Conservation (phyloP, 2,329 filamentous ascomycete species). For the Beauveria caledonica region DNA sequence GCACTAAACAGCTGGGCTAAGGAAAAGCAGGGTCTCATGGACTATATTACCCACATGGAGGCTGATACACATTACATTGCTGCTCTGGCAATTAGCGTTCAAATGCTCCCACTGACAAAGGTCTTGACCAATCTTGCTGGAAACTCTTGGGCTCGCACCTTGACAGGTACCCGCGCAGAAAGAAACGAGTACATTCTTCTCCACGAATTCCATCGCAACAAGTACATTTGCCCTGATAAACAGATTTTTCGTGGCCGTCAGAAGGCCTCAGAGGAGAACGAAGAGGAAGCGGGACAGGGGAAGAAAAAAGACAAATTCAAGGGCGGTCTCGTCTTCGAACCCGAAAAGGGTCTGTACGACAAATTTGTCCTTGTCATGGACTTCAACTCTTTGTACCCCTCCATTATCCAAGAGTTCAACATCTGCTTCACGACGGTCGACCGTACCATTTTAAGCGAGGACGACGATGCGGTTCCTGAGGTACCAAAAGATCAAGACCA, state of each 20-base stretch:
- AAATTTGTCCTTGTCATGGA: constrained; percentile 99
- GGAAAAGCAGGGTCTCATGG: constrained; percentile 75
- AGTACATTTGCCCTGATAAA: constrained; percentile 98
- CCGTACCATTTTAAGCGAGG: constrained; percentile 56
- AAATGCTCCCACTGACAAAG: constrained; percentile 89
- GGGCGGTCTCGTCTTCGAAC: constrained; percentile 95
- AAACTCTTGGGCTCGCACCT: constrained; percentile 94
- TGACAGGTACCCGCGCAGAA: constrained; percentile 92
- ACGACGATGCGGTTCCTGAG: constrained; percentile 83
- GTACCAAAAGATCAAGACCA: constrained; percentile 70
- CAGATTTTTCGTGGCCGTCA: constrained; percentile 68
- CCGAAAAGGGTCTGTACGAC: constrained; percentile 94
- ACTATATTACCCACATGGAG: constrained; percentile 90
- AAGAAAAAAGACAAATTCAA: constrained; percentile 99
- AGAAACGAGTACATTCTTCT: constrained; percentile 98
- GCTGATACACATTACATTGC: constrained; percentile 94
- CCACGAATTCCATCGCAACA: constrained; percentile 92
- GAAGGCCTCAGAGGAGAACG: constrained; percentile 63
- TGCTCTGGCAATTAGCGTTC: constrained; percentile 77
- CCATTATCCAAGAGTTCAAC: constrained; percentile 98
- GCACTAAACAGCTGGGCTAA: constrained; percentile 78
- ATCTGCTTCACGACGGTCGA: constrained; percentile 99
- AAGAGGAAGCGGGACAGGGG: constrained; percentile 60
- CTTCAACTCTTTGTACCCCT: constrained; percentile 98
- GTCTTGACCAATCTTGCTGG: constrained; percentile 93